Conservation (phyloP, 179 eudicot genomes). For the Camellia oleifera region DNA sequence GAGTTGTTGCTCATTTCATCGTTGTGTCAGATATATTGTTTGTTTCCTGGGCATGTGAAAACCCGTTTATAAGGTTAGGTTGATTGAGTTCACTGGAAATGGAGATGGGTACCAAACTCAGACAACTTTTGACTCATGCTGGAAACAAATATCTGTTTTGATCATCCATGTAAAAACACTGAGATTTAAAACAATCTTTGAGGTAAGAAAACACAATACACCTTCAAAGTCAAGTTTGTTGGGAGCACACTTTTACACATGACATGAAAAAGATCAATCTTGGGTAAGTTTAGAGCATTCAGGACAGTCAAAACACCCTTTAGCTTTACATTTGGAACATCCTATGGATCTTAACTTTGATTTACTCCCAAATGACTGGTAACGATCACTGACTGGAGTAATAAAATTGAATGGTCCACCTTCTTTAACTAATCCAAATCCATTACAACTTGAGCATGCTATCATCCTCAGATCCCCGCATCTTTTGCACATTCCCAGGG, state of each 20-base stretch:
- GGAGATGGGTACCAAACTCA: slow-evolving; percentile 4
- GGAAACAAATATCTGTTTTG: neutral
- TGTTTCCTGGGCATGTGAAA: no score
- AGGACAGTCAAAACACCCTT: slow-evolving; percentile 57
- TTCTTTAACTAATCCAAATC: slow-evolving; percentile 52
- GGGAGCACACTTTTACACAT: neutral
- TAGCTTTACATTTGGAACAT: slow-evolving; percentile 47
- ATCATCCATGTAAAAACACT: neutral
- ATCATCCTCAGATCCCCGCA: slow-evolving; percentile 79
- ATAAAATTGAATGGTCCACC: slow-evolving; percentile 48
- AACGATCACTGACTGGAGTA: slow-evolving; percentile 28
- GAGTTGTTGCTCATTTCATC: no score
- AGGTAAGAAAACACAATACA: neutral
- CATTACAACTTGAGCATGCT: slow-evolving; percentile 72
- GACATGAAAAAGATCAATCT: slow-evolving; percentile 4
- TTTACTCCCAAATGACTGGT: slow-evolving; percentile 18
- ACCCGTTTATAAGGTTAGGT: no score
- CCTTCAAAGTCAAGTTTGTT: neutral
- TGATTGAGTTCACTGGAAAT: neutral
- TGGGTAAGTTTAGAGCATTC: slow-evolving; percentile 32
- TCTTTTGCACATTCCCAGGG: slow-evolving; percentile 75
- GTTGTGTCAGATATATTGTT: no score
- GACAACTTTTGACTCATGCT: neutral
- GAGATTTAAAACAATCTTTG: no score
- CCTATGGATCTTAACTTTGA: slow-evolving; percentile 25